Conservation (phyloP, 352 stramenopile genomes). For the Globisporangium middletonii region DNA sequence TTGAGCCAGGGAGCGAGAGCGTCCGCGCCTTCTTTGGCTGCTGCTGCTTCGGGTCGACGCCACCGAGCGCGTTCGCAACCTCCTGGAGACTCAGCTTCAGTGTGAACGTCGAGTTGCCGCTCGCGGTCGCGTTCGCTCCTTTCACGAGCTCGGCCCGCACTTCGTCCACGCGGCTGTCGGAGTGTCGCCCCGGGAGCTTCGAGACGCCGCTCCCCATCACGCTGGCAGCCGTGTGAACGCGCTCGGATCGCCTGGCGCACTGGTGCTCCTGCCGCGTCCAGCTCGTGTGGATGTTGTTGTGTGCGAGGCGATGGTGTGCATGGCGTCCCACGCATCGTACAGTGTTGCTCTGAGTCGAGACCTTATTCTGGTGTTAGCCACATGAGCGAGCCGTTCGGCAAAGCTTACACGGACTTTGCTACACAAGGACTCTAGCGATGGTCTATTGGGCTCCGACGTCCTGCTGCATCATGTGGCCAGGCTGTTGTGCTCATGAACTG, state of each 20-base stretch:
- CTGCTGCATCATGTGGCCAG: too few relatives aligned
- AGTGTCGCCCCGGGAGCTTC: constrained; percentile 19
- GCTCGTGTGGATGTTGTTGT: background rate
- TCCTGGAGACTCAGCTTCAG: constrained; percentile 13
- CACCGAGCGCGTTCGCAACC: constrained; percentile 3
- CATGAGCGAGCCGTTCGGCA: too few relatives aligned
- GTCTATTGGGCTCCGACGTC: too few relatives aligned
- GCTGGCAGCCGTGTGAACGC: background rate
- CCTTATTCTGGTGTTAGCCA: too few relatives aligned
- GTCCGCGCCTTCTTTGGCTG: constrained; percentile 8
- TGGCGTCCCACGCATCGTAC: too few relatives aligned
- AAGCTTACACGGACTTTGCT: too few relatives aligned
- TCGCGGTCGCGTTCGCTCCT: background rate
- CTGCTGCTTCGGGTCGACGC: background rate
- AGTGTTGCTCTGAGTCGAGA: too few relatives aligned
- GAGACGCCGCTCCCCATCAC: constrained; percentile 42
- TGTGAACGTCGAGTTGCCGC: constrained; percentile 13
- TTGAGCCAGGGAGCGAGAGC: constrained; percentile 9
- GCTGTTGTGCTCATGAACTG: too few relatives aligned
- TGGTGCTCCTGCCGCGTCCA: background rate
- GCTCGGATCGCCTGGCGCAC: background rate
- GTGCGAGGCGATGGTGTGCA: too few relatives aligned
- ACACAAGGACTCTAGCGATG: too few relatives aligned
- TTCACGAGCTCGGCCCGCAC: constrained; percentile 5
- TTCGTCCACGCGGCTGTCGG: constrained; percentile 25